phyloP scores from a whole-genome alignment of 306 rosid species.

The Alnus rubra region DNA sequence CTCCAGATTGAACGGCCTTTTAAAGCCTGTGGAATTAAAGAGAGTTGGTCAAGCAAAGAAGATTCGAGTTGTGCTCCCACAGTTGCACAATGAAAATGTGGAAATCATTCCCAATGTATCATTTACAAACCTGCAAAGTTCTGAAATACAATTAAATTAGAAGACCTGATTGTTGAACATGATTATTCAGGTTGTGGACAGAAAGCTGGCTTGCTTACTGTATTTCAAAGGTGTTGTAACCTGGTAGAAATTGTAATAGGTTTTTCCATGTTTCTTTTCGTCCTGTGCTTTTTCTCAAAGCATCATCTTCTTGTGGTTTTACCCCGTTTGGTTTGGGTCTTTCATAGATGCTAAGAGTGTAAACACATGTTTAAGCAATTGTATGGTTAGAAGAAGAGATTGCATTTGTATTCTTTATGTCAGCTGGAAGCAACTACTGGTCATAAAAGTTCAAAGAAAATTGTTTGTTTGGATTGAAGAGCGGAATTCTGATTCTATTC shows the following conservation, averaged over 20 bases:
- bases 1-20: slow-evolving; percentile 75
- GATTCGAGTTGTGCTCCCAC: slow-evolving; percentile 66
- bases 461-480: too few species aligned
- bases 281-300: slow-evolving; percentile 3
- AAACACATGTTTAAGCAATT: not conserved
- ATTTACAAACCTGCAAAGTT: slow-evolving; percentile 24
- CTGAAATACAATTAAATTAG: slow-evolving; percentile 19
- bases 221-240: not conserved
- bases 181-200: not conserved
- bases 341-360: not conserved
- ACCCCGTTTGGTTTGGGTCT: not conserved
- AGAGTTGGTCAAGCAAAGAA: slow-evolving; percentile 74
- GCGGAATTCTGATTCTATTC: too few species aligned
- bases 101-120: slow-evolving; percentile 20
- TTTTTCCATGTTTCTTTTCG: not conserved
- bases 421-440: not conserved
- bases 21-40: slow-evolving; percentile 70
- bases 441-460: not conserved
- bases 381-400: not conserved
- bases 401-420: not conserved
- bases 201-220: not conserved
- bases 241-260: slow-evolving; percentile 6
- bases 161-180: slow-evolving; percentile 16
- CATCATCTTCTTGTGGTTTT: not conserved
- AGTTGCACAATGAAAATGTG: slow-evolving; percentile 59